These are phyloP conservation scores for Candida albicans DNA, from an alignment of 1,139 yeast genomes.

Conservation along the genomic window DNA sequence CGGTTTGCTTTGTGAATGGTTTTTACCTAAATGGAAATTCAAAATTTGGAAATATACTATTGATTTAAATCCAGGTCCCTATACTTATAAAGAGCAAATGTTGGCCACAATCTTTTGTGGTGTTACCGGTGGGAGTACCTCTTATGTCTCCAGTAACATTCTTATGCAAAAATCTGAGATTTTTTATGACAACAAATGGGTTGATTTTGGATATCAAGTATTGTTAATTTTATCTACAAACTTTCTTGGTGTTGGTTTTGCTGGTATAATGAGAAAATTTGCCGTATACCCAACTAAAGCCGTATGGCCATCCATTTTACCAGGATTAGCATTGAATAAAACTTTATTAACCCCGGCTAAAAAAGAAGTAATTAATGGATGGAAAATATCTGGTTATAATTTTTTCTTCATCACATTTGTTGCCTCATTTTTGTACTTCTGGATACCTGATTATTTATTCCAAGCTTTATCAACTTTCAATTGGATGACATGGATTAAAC, in stretches of 20 bases:
- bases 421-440: slow-evolving; percentile 30
- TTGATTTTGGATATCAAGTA: slow-evolving; percentile 50
- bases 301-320: slow-evolving; percentile 58
- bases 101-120: slow-evolving; percentile 26
- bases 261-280: slow-evolving; percentile 58
- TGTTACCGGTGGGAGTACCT: slow-evolving; percentile 33
- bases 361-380: slow-evolving; percentile 39
- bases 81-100: slow-evolving; percentile 30
- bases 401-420: slow-evolving; percentile 27
- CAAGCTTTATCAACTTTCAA: slow-evolving; percentile 33
- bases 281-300: slow-evolving; percentile 57
- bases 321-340: slow-evolving; percentile 55
- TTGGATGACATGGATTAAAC: slow-evolving; percentile 42
- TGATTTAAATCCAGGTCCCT: slow-evolving; percentile 31
- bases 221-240: slow-evolving; percentile 54
- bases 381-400: slow-evolving; percentile 33
- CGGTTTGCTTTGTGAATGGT: slow-evolving; percentile 19
- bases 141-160: slow-evolving; percentile 46
- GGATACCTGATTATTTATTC: slow-evolving; percentile 38
- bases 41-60: slow-evolving; percentile 14
- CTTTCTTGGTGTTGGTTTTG: slow-evolving; percentile 62
- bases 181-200: slow-evolving; percentile 45
- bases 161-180: slow-evolving; percentile 41
- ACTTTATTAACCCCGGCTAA: slow-evolving; percentile 48
- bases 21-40: slow-evolving; percentile 24